Evolutionary conservation across 2,329 filamentous ascomycete genomes (phyloP).

Genomic region (Trichoderma arundinaceum): DNA sequence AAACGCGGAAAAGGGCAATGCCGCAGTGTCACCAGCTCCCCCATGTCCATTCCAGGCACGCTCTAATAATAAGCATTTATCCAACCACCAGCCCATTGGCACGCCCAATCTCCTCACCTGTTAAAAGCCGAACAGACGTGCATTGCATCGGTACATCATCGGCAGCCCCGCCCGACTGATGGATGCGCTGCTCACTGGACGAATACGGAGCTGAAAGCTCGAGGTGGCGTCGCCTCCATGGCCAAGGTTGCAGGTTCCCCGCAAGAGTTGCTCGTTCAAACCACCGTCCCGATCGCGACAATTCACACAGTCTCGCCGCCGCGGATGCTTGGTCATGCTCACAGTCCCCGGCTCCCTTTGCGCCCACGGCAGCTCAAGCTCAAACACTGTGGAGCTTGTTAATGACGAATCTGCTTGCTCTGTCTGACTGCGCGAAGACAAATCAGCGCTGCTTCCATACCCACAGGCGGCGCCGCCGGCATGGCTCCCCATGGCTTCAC

Average conservation of each 20-base stretch:
- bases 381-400: constrained; percentile 28
- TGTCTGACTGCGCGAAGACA: constrained; percentile 14
- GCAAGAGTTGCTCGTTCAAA: constrained; percentile 26
- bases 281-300: constrained; percentile 34
- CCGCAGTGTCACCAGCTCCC: background rate
- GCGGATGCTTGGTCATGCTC: background rate
- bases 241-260: constrained; percentile 30
- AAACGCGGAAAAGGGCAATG: background rate
- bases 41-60: constrained; percentile 19
- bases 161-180: constrained; percentile 22
- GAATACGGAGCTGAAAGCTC: constrained; percentile 27
- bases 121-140: constrained; percentile 29
- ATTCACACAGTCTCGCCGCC: constrained; percentile 31
- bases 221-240: constrained; percentile 30
- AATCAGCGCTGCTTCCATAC: constrained; percentile 26
- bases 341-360: background rate
- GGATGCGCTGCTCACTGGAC: constrained; percentile 19
- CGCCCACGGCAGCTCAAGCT: background rate
- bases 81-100: background rate
- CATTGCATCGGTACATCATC: constrained; percentile 32
- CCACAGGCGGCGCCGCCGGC: constrained; percentile 30
- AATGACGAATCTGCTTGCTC: constrained; percentile 21
- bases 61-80: background rate
- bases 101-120: background rate
- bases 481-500: constrained; percentile 29